Base-by-base conservation (phyloP, 1,139 yeast species). In the Taphrina confusa region DNA sequence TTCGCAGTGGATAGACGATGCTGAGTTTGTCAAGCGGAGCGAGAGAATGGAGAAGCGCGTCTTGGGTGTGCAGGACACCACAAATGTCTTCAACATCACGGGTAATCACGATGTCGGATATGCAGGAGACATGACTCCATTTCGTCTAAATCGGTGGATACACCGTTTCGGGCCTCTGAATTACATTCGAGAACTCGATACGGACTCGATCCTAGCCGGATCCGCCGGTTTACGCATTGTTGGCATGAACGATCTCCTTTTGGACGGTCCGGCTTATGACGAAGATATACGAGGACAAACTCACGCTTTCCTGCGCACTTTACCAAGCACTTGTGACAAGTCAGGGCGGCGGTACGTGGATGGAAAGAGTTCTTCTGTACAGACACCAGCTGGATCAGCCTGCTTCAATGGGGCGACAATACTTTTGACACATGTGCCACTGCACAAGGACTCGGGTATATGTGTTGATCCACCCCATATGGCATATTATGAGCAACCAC, bases 41-140 rank as follows among this genome's bases (percentile, higher is more conserved):
- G 0, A 78, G 77, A 64, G 75, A 97, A 64, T 90, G 81, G 69
- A 81, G 89, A 16, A 27, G 0, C 73, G 85, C 49, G 81, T 90
- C 68, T 79, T 89, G 62, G 91, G 92, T 4, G 31, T 14, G 31
- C 14, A 14, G 8, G 36, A 33, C 6, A 25, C 23, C n/a, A 45
- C 33, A 6, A 25, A 27, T 14, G 44, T 54, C 33, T 54, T 44
- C 28, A 54, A 54, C 69, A 76, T 92, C 44, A 85, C 96, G 0
- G 98, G 98, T 1, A 94, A 92, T 70, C 98, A 92, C 71, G 98
- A 92, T 71, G 83, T 92, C 61, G 98, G 98, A 0, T 92, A 92
- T 70, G 83, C 89, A 59, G 97, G 97, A 0, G 98, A 94, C 73
- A 89, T 95, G 50, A 89, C 96, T 0, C 83, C 85, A 77, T 96